A percentile compares a stretch with the other conserved stretches of the same genome.
Conservation (phyloP, 1,284 basidiomycete genomes). For the Dichomitus squalens region DNA sequence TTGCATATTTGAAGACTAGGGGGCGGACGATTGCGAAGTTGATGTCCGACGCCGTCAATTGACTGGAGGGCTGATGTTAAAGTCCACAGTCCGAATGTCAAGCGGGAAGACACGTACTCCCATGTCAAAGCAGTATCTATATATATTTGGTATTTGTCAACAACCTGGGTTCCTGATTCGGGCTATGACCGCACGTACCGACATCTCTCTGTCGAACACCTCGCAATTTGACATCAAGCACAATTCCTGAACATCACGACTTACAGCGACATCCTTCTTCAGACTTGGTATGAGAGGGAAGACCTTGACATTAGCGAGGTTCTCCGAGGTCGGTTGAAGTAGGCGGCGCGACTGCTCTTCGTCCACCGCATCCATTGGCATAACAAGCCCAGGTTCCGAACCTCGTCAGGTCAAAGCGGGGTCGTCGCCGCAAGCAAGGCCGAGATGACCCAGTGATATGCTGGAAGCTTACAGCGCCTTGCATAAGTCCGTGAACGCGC, state of each 20-base stretch:
- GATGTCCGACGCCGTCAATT: constrained; percentile 81
- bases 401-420: too few species aligned
- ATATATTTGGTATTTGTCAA: constrained; percentile 47
- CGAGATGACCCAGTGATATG: too few species aligned
- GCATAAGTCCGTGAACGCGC: too few species aligned
- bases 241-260: constrained; percentile 26
- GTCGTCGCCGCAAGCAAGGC: too few species aligned
- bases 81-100: neutral
- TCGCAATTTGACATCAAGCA: neutral
- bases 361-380: constrained; percentile 24
- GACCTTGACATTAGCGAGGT: constrained; percentile 64
- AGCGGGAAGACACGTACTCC: constrained; percentile 52
- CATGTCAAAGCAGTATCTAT: constrained; percentile 79
- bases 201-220: constrained; percentile 48
- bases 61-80: constrained; percentile 41
- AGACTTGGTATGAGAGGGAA: constrained; percentile 75
- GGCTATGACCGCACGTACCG: constrained; percentile 26
- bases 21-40: constrained; percentile 84
- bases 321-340: constrained; percentile 57
- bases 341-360: constrained; percentile 36
- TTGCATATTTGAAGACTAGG: constrained; percentile 78
- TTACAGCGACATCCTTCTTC: constrained; percentile 68
- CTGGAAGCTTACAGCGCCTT: too few species aligned
- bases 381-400: too few species aligned
- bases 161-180: neutral